Evolutionary conservation across 805 yeast genomes (phyloP), one percentile per base, ranked within the genome.

Genomic region (Zygosaccharomyces siamensis): DNA sequence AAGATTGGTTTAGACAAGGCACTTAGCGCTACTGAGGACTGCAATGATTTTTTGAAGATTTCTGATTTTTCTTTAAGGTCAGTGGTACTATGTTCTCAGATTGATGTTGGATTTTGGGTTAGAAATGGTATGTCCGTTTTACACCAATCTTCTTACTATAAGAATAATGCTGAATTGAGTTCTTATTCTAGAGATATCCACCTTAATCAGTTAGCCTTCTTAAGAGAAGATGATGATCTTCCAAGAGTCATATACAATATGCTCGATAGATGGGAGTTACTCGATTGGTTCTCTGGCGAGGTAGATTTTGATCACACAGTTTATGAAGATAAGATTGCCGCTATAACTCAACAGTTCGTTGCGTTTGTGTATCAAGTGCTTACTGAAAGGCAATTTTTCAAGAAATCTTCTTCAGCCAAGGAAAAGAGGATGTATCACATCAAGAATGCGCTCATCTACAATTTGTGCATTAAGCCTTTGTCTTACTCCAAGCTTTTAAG

Each of bases 341-440:
- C 79, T 48, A 78, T 92, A 68, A 70, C 89, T 18, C 97, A 90
- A 59, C 96, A 89, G 57, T 83, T 89, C 53, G 60, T 89, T 41
- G 79, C 82, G 28, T 84, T 83, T 52, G 68, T 89, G 50, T 84
- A 89, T 51, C 79, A 80, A 43, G 55, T 89, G 7, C 62, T 89
- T 16, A 80, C 86, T 1, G 95, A 88, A 57, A 83, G 95, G 51
- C 64, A 79, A 3, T 77, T 77, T 44, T 75, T 88, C 48, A 72
- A 72, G 47, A 78, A 77, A 2, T 68, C 71, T 18, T 61, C 71
- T 2, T 48, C 60, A 3, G 38, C 54, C 2, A 62, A 62, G 5
- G 68, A 67, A 5, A 66, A 64, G 38, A 67, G 68, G 36, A 45
- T 56, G 21, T 49, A 56, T 2, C 53, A 63, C 21, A 68, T 77